These are phyloP conservation scores for Graphium sp. DNA, from an alignment of 2,329 filamentous ascomycete genomes.

Conservation along the genomic window DNA sequence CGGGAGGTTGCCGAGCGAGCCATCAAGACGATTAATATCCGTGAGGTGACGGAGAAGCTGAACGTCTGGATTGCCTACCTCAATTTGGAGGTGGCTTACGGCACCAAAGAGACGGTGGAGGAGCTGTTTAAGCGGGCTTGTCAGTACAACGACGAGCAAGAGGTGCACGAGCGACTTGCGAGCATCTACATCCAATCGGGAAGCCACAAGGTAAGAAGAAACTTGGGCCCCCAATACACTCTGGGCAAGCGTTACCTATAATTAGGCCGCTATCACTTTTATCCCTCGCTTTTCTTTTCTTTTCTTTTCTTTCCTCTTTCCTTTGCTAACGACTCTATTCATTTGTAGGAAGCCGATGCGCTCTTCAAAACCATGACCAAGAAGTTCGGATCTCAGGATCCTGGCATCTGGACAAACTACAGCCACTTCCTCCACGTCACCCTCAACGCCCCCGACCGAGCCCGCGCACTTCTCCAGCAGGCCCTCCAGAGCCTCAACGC, in stretches of 20 bases:
- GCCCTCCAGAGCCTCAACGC: constrained; percentile 69
- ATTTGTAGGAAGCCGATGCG: constrained; percentile 62
- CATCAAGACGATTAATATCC: constrained; percentile 76
- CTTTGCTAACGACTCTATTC: constrained; percentile 11
- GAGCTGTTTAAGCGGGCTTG: constrained; percentile 83
- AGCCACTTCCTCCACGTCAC: constrained; percentile 80
- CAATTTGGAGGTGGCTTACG: constrained; percentile 86
- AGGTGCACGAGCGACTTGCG: constrained; percentile 75
- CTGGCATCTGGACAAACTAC: constrained; percentile 85
- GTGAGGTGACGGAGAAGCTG: constrained; percentile 81
- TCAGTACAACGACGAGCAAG: constrained; percentile 82
- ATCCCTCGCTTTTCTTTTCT: neutral
- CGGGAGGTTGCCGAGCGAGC: constrained; percentile 82
- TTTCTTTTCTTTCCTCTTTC: neutral
- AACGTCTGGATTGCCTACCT: constrained; percentile 92
- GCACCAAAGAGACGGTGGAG: constrained; percentile 65
- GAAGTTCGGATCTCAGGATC: constrained; percentile 69
- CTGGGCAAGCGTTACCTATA: too few species aligned
- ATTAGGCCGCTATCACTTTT: too few species aligned
- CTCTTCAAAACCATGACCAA: constrained; percentile 78
- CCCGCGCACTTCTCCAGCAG: constrained; percentile 61
- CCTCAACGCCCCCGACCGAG: constrained; percentile 50
- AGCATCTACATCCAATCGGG: constrained; percentile 91
- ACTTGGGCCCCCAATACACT: constrained; percentile 3
- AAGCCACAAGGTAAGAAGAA: constrained; percentile 57